Evolutionary conservation across 495 filamentous ascomycete species (phyloP), one percentile per base, ranked within the genome.

Genomic region (Penicillium malachiteum): DNA sequence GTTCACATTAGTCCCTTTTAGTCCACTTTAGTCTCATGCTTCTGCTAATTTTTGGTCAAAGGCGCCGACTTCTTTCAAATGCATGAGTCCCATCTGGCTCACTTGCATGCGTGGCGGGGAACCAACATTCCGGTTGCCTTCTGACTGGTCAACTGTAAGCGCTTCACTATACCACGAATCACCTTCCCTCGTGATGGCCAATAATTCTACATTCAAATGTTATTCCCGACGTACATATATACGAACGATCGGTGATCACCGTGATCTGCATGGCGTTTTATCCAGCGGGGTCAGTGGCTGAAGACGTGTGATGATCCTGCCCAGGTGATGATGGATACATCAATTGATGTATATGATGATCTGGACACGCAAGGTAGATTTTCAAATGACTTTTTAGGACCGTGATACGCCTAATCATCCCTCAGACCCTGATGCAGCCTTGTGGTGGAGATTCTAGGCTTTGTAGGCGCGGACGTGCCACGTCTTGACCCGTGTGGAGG

Each of bases 401-500:
- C 3, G 18, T 46, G 26, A 46, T 37, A 37, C 34, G 34, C 34
- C 34, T 37, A 30, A 41, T 14, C 14, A 41, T 41, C 39, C 39
- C 39, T 13, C 12, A 37, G 34, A 37, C 12, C 12, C 12, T 16
- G n/a, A 17, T 13, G 39, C 12, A 7, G 7, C 42, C 17, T 37
- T 13, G 3, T 44, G 42, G 42, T 30, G 9, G 3, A 7, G 4
- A 8, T 33, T 32, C 12, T 12, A 46, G 43, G 10, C 4, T 14
- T 12, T 35, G 40, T 39, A 50, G 31, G 48, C 48, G 48, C 48
- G 48, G 81, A 18, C 82, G 64, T 51, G 82, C 74, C 72, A 88
- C 54, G 1, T 74, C 82, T 39, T 70, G 62, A 26, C 76, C 64
- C 4, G 78, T 76, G 50, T 68, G 65, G 57, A 81, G 79, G 9